Percentiles rank a stretch among this genome's conserved stretches.
Evolutionary conservation across 768 basidiomycete genomes (phyloP).

Genomic region (Galerina sulciceps): DNA sequence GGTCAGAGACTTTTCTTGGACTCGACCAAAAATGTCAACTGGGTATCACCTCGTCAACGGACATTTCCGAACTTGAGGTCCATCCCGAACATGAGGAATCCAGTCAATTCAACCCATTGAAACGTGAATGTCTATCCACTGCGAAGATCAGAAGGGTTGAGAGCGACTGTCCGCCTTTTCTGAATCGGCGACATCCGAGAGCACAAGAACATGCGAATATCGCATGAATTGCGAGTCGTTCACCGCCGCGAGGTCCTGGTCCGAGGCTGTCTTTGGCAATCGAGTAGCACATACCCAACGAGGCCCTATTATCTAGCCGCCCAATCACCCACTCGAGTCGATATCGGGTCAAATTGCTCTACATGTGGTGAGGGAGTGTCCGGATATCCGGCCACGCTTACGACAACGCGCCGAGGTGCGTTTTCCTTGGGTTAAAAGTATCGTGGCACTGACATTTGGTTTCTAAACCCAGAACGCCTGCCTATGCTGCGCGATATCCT

Average conservation of each 20-base stretch:
- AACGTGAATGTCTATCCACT: not conserved
- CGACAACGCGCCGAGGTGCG: not conserved
- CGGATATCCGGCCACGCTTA: not conserved
- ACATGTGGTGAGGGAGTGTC: not conserved
- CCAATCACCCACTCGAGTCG: not conserved
- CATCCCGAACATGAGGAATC: not conserved
- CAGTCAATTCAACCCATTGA: not conserved
- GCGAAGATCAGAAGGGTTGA: no score
- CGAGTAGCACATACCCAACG: not conserved
- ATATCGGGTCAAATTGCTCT: not conserved
- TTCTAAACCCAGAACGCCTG: not conserved
- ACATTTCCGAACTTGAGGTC: not conserved
- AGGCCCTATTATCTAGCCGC: not conserved
- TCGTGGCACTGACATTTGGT: not conserved
- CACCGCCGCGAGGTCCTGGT: no score
- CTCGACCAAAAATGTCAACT: not conserved
- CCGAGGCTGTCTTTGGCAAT: not conserved
- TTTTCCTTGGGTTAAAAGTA: not conserved
- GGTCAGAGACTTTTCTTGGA: not conserved
- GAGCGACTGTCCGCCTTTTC: no score
- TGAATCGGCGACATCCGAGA: no score
- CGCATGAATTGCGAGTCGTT: no score
- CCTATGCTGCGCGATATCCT: not conserved
- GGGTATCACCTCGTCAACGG: conserved; percentile 1
- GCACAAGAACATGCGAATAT: no score